These are phyloP conservation scores for Fusarium incarnatum DNA, from an alignment of 2,329 filamentous ascomycete genomes.

Conservation along the genomic window DNA sequence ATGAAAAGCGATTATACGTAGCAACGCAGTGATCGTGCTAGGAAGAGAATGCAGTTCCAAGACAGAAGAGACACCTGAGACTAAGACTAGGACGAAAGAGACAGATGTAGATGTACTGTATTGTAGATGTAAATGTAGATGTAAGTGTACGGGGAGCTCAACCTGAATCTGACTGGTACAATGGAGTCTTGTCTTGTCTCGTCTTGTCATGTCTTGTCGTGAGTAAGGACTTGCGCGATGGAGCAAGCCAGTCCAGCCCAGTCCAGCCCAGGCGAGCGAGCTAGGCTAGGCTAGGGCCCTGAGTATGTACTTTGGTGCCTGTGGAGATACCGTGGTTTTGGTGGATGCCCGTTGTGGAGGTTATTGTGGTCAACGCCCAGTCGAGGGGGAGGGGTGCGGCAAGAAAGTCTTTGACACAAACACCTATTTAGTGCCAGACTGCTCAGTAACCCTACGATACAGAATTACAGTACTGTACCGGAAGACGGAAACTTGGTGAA, in stretches of 20 bases:
- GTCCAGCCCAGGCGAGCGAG: slow-evolving; percentile 18
- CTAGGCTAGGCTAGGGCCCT: slow-evolving; percentile 31
- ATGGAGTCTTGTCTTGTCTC: slow-evolving; percentile 31
- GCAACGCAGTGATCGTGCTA: slow-evolving; percentile 14
- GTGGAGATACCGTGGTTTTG: slow-evolving; percentile 37
- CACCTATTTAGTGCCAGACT: slow-evolving; percentile 40
- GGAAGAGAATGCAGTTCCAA: slow-evolving; percentile 19
- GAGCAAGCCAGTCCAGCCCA: slow-evolving; percentile 20
- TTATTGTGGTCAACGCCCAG: slow-evolving; percentile 32
- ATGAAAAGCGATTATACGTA: slow-evolving; percentile 11
- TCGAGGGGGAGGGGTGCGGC: slow-evolving; percentile 37
- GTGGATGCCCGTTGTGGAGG: slow-evolving; percentile 36
- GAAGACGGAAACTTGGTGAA: slow-evolving; percentile 35
- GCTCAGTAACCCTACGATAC: slow-evolving; percentile 41
- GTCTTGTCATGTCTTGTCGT: slow-evolving; percentile 11
- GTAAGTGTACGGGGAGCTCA: slow-evolving; percentile 5
- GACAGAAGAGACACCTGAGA: slow-evolving; percentile 16
- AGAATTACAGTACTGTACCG: slow-evolving; percentile 14
- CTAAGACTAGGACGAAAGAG: slow-evolving; percentile 16
- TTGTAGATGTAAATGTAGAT: slow-evolving; percentile 20
- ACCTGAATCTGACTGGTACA: slow-evolving; percentile 33
- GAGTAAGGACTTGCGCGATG: slow-evolving; percentile 24
- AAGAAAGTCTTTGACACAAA: slow-evolving; percentile 33
- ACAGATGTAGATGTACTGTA: background rate
- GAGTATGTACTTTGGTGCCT: slow-evolving; percentile 39